These are phyloP conservation scores for Phytophthora macrochlamydospora DNA, from an alignment of 352 stramenopile species.

Conservation along the genomic window DNA sequence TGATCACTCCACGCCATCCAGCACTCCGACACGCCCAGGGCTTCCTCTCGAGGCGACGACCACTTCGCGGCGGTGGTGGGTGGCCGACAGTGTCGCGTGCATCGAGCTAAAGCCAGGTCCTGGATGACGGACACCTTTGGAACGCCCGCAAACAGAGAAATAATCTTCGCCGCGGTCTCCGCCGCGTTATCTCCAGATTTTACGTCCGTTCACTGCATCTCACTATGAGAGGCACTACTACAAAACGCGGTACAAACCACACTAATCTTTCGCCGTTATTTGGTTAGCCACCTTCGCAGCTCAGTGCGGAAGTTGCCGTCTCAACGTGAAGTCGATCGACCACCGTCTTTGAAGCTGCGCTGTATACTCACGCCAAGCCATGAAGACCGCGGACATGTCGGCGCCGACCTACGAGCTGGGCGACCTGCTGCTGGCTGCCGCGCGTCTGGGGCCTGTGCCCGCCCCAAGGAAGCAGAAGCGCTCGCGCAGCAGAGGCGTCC, in stretches of 20 bases:
- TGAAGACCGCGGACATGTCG: conserved; percentile 14
- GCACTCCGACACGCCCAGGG: no score
- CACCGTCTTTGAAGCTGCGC: background rate
- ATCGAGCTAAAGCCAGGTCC: no score
- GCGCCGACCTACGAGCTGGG: conserved; percentile 49
- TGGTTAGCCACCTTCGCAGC: background rate
- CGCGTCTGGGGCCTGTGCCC: conserved; percentile 21
- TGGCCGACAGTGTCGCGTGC: background rate
- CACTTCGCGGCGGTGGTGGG: background rate
- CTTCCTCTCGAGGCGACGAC: no score
- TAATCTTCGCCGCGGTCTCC: no score
- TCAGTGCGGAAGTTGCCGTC: conserved; percentile 33
- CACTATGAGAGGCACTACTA: no score
- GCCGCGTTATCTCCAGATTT: no score
- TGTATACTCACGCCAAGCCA: conserved; percentile 2
- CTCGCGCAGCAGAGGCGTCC: conserved; percentile 31
- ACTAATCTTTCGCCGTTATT: conserved; percentile 3
- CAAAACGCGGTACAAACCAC: background rate
- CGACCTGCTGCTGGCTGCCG: conserved; percentile 55
- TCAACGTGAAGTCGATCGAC: background rate
- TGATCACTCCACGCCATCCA: no score
- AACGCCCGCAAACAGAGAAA: background rate
- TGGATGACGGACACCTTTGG: background rate
- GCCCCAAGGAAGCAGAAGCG: conserved; percentile 7
- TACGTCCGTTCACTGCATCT: no score